phyloP scores from a whole-genome alignment of 1,284 basidiomycete genomes.

The Anthracocystis setariae region DNA sequence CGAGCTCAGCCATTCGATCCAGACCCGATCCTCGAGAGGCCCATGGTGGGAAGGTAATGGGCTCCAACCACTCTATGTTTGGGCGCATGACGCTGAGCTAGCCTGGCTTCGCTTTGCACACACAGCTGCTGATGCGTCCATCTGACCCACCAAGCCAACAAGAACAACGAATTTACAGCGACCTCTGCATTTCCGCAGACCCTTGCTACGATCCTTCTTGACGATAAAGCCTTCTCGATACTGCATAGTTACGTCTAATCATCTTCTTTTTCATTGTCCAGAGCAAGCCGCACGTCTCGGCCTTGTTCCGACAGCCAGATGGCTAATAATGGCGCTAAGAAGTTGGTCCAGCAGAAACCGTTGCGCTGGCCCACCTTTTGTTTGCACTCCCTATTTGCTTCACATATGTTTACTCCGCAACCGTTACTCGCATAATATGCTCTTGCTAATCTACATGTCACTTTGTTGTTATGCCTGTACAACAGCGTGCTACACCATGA shows the following conservation, averaged over 20 bases:
- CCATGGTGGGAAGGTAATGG: constrained; percentile 45
- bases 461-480: not conserved
- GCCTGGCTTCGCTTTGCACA: not conserved
- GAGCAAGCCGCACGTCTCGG: not conserved
- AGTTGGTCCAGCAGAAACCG: not conserved
- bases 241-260: constrained; percentile 18
- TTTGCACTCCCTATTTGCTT: not conserved
- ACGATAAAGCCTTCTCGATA: too few species aligned
- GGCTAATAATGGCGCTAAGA: not conserved
- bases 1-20: constrained; percentile 58
- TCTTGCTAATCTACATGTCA: constrained; percentile 1
- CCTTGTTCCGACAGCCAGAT: too few species aligned
- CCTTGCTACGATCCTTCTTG: too few species aligned
- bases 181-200: too few species aligned
- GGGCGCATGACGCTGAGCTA: not conserved
- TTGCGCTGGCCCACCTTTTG: not conserved
- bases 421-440: constrained; percentile 1
- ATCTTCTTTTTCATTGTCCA: too few species aligned
- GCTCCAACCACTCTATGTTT: too few species aligned
- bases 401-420: not conserved
- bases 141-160: too few species aligned
- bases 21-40: constrained; percentile 54
- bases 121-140: not conserved
- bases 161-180: too few species aligned
- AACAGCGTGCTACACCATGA: not conserved